phyloP scores from a whole-genome alignment of 768 basidiomycete species.

The Xerocomellus amylosporus region DNA sequence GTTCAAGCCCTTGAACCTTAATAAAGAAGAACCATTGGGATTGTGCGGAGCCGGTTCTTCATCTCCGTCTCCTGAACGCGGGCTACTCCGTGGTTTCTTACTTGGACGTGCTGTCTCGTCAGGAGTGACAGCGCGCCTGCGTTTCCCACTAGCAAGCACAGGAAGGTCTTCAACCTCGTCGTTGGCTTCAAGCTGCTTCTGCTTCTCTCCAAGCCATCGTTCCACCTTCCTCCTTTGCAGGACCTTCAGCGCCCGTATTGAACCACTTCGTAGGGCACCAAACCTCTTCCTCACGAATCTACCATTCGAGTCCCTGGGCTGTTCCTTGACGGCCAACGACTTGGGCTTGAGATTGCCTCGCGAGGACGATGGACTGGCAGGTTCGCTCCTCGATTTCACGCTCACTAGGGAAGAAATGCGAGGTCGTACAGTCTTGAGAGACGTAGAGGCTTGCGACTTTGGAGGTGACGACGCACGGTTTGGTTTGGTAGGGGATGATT shows the following conservation, averaged over 20 bases:
- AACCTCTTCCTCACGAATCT: conserved; percentile 39
- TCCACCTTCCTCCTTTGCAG: conserved; percentile 42
- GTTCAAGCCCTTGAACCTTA: conserved; percentile 36
- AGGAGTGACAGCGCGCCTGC: conserved; percentile 16
- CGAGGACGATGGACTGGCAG: conserved; percentile 24
- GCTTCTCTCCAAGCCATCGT: conserved; percentile 35
- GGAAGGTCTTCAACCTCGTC: conserved; percentile 10
- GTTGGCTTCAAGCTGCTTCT: conserved; percentile 11
- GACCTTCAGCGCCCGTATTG: conserved; percentile 41
- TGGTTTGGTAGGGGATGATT: conserved; percentile 22
- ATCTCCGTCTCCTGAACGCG: conserved; percentile 23
- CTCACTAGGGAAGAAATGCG: conserved; percentile 19
- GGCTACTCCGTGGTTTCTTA: conserved; percentile 26
- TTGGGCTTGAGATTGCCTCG: conserved; percentile 36
- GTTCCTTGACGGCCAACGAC: conserved; percentile 45
- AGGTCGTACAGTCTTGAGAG: conserved; percentile 11
- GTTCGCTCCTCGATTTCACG: conserved; percentile 22
- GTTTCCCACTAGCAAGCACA: conserved; percentile 23
- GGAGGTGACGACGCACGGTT: conserved; percentile 10
- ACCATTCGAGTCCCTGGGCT: conserved; percentile 60
- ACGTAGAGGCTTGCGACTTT: conserved; percentile 9
- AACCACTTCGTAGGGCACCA: conserved; percentile 17
- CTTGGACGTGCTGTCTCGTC: conserved; percentile 27
- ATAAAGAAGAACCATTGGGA: conserved; percentile 23
- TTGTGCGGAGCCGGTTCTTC: conserved; percentile 29